A percentile compares a stretch with the other conserved stretches of the same genome.
Conservation (phyloP, 2,329 filamentous ascomycete species). For the Sclerotinia sclerotiorum region DNA sequence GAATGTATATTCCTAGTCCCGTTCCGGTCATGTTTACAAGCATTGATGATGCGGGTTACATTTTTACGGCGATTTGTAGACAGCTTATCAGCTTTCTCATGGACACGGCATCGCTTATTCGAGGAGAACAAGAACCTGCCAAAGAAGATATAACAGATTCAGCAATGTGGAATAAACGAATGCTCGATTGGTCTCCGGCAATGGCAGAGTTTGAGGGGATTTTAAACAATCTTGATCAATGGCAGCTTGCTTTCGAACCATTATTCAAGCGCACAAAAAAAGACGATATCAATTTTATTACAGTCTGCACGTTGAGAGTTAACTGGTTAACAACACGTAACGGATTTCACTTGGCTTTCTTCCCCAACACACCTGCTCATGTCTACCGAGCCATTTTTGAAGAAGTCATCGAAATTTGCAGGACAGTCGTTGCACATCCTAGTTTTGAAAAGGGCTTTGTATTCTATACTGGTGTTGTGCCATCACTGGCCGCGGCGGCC, state of each 20-base stretch:
- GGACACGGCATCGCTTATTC: background rate
- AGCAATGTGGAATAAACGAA: constrained; percentile 14
- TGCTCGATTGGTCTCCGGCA: background rate
- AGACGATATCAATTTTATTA: constrained; percentile 3
- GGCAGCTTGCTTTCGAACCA: constrained; percentile 17
- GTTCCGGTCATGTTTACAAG: constrained; percentile 1
- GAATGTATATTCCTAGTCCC: constrained; percentile 16
- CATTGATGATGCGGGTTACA: background rate
- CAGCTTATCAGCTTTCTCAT: constrained; percentile 10
- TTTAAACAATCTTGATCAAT: constrained; percentile 7
- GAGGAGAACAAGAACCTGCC: background rate
- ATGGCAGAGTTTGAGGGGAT: constrained; percentile 3
- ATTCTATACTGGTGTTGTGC: constrained; percentile 14
- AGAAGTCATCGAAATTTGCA: constrained; percentile 13
- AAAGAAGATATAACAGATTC: background rate
- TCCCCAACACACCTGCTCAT: constrained; percentile 1
- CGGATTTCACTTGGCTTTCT: constrained; percentile 15
- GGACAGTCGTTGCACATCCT: background rate
- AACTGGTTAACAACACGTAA: constrained; percentile 9
- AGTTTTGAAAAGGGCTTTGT: constrained; percentile 16
- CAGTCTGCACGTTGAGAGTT: background rate
- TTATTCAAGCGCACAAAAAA: background rate
- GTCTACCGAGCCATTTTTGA: background rate
- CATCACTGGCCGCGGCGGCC: background rate
- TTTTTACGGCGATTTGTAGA: background rate